Percentiles rank a stretch among this genome's conserved stretches.
Conservation (phyloP, 1,139 yeast genomes). For the Diutina pseudorugosa region DNA sequence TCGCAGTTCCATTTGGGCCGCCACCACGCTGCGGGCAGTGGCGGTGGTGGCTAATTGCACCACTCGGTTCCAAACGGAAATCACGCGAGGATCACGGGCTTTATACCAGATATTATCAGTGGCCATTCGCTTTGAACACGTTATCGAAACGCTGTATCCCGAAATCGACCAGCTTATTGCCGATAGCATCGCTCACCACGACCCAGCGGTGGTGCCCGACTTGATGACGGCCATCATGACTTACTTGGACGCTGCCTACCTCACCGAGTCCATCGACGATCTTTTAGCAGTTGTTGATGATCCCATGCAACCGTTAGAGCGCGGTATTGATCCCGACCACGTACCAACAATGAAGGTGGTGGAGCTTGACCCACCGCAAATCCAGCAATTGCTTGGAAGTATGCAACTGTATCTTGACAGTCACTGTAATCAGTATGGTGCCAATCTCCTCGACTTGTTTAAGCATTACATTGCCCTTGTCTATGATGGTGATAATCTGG, state of each 20-base stretch:
- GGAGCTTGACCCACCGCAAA: background rate
- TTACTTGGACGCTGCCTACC: background rate
- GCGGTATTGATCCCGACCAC: background rate
- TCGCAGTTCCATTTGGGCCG: background rate
- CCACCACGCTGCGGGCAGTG: background rate
- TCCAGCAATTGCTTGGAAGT: background rate
- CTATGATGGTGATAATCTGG: background rate
- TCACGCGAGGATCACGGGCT: background rate
- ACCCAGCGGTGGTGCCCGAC: background rate
- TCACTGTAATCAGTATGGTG: background rate
- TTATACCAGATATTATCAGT: background rate
- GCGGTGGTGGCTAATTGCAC: background rate
- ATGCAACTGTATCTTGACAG: background rate
- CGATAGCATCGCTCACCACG: background rate
- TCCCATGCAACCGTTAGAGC: background rate
- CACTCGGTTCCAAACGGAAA: background rate
- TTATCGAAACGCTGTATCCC: background rate
- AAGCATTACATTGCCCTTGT: background rate
- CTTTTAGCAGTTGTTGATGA: background rate
- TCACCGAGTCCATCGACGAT: background rate
- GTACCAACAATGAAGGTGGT: background rate
- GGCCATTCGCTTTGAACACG: background rate
- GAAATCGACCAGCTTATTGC: background rate
- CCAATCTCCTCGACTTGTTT: background rate
- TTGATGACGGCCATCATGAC: background rate